Evolutionary conservation across 495 filamentous ascomycete genomes (phyloP).

Genomic region (Cercophora samala): DNA sequence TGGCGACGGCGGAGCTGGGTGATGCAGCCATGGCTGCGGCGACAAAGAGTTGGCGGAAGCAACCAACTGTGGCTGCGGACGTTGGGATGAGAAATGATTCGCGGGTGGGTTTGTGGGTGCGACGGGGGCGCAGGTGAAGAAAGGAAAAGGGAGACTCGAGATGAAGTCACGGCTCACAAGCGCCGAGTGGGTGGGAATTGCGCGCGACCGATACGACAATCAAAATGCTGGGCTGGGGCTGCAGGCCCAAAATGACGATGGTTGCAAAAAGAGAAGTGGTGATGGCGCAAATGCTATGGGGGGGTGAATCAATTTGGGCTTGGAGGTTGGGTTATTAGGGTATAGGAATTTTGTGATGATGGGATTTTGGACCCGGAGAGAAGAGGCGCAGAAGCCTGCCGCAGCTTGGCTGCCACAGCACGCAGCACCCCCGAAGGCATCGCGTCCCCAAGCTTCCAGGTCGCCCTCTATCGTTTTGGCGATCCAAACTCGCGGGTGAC

Average conservation of each 20-base stretch:
- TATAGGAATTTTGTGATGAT: slow-evolving; percentile 16
- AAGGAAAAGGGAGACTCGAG: background rate
- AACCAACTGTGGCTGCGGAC: background rate
- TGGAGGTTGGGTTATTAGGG: slow-evolving; percentile 4
- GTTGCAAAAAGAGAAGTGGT: background rate
- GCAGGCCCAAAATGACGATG: background rate
- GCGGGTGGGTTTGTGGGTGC: slow-evolving; percentile 1
- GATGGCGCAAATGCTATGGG: background rate
- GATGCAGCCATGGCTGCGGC: slow-evolving; percentile 33
- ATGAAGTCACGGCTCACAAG: slow-evolving; percentile 1
- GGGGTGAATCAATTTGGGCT: background rate
- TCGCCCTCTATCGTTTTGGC: slow-evolving; percentile 22
- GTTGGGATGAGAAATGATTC: background rate
- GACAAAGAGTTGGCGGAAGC: background rate
- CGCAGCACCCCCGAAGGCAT: slow-evolving; percentile 25
- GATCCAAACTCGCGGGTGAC: slow-evolving; percentile 18
- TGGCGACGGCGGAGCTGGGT: slow-evolving; percentile 28
- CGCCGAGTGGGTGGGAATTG: slow-evolving; percentile 1
- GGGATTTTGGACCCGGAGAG: background rate
- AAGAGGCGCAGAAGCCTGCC: slow-evolving; percentile 24
- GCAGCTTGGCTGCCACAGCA: slow-evolving; percentile 21
- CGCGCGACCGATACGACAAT: slow-evolving; percentile 3
- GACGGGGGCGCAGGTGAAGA: background rate
- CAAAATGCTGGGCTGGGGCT: slow-evolving; percentile 1
- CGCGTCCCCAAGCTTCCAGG: slow-evolving; percentile 24